Base-by-base conservation (phyloP, 495 filamentous ascomycete genomes). In the Pyrenopolyporus hunteri region DNA sequence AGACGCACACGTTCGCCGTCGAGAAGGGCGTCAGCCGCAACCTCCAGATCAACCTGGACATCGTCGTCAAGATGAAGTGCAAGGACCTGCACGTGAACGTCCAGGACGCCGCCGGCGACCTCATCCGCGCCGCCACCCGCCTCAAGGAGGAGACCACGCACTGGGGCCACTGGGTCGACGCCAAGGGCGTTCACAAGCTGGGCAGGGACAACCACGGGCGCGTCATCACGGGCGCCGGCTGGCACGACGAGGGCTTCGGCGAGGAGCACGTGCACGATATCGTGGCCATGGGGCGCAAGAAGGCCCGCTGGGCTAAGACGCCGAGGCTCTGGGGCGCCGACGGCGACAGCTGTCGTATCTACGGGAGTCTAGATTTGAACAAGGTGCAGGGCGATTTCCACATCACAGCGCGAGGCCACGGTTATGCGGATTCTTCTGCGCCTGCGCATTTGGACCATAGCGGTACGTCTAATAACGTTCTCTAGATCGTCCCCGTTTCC, bases 361-460 rank as follows among this genome's bases (percentile, higher is more conserved):
- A 84, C 69, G 94, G 94, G 1, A 93, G 86, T 57, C 74, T 99
- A 64, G 89, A 94, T 70, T 82, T 93, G 35, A 97, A 98, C 68
- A 96, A 94, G 74, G 94, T 99, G 43, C 93, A 96, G 73, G 94
- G 95, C 0, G 93, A 99, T 74, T 98, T 99, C 70, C 94, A 99
- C 69, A 95, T 99, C 66, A 99, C 93, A 9, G 95, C 95, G 2
- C 74, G 92, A 47, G 94, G 94, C 0, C 95, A 99, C 76, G 94
- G 94, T 7, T 99, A 99, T 74, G 79, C 79, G 65, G 90, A 94
- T 69, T 77, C 84, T 57, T 77, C 83, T 59, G 85, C 83, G 33
- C 76, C 42, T 16, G 3, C 84, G 32, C 95, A 99, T 82, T 75
- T 99, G 66, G 90, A 94, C 74, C 94, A 97, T 70, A 76, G 67